These are phyloP conservation scores for Russula dissimulans DNA, from an alignment of 768 basidiomycete species.

Conservation along the genomic window DNA sequence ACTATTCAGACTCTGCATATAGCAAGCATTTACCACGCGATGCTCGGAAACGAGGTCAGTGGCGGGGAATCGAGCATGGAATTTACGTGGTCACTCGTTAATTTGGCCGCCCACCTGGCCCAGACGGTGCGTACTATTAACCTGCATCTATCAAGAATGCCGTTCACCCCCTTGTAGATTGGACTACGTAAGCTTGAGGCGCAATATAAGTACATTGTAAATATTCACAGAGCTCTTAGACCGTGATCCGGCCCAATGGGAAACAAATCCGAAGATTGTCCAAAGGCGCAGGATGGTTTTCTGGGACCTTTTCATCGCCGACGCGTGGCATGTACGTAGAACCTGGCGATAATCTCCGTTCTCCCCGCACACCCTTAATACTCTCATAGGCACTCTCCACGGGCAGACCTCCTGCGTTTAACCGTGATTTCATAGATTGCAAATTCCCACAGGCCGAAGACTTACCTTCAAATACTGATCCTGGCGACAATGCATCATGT, in stretches of 20 bases:
- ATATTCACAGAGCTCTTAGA: slow-evolving; percentile 30
- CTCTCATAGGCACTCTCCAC: slow-evolving; percentile 50
- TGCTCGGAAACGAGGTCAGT: slow-evolving; percentile 52
- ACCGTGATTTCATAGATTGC: slow-evolving; percentile 59
- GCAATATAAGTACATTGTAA: not conserved
- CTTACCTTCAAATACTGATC: slow-evolving; percentile 21
- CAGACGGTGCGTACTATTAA: slow-evolving; percentile 41
- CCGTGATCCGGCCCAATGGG: slow-evolving; percentile 59
- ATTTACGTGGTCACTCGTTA: slow-evolving; percentile 59
- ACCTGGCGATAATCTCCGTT: not conserved
- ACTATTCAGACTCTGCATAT: slow-evolving; percentile 65
- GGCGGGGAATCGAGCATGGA: slow-evolving; percentile 61
- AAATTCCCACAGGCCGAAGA: slow-evolving; percentile 40
- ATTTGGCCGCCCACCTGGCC: slow-evolving; percentile 54
- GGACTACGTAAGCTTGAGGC: slow-evolving; percentile 49
- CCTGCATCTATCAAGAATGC: not conserved
- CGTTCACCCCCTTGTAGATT: slow-evolving; percentile 33
- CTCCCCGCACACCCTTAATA: not conserved
- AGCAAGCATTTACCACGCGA: slow-evolving; percentile 59
- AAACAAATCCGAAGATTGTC: slow-evolving; percentile 36
- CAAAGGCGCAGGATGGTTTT: slow-evolving; percentile 59
- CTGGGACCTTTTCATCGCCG: slow-evolving; percentile 71
- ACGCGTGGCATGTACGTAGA: slow-evolving; percentile 52
- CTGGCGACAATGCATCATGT: slow-evolving; percentile 21
- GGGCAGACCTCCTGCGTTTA: slow-evolving; percentile 63